Percentiles rank a stretch among this genome's conserved stretches.
Evolutionary conservation across 1,284 basidiomycete species (phyloP).

Genomic region (Coriolopsis trogii): DNA sequence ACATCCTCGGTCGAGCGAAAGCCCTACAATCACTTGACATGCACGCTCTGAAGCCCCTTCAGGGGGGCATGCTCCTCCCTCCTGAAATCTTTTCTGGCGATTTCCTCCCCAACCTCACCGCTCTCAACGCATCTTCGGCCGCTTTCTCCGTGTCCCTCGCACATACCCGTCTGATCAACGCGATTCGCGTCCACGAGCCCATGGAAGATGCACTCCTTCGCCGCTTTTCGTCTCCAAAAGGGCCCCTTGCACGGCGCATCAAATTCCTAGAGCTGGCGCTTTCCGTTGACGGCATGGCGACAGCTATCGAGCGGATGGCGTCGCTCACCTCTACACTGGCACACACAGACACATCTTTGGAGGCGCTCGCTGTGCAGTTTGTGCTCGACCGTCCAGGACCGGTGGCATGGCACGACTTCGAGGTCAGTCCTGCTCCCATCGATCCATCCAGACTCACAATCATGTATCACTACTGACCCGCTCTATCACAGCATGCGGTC

Average conservation of each 20-base stretch:
- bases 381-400: constrained; percentile 8
- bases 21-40: constrained; percentile 24
- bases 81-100: constrained; percentile 6
- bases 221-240: not conserved
- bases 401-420: constrained; percentile 19
- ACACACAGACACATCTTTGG: constrained; percentile 7
- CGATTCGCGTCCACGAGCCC: constrained; percentile 18
- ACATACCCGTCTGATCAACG: constrained; percentile 4
- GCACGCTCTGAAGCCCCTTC: constrained; percentile 8
- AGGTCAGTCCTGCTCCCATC: constrained; percentile 16
- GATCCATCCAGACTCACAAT: not conserved
- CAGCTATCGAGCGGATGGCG: constrained; percentile 13
- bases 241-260: not conserved
- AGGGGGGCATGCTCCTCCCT: constrained; percentile 8
- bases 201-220: constrained; percentile 8
- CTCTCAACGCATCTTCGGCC: constrained; percentile 12
- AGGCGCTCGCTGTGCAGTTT: constrained; percentile 18
- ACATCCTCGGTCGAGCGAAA: constrained; percentile 17
- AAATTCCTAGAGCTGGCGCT: constrained; percentile 16
- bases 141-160: constrained; percentile 1
- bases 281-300: constrained; percentile 6
- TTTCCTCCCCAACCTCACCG: constrained; percentile 20
- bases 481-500: constrained; percentile 21
- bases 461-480: not conserved
- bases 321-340: constrained; percentile 16